These are phyloP conservation scores for Perkinsus olseni DNA, from an alignment of 169 alveolate genomes.

Conservation along the genomic window DNA sequence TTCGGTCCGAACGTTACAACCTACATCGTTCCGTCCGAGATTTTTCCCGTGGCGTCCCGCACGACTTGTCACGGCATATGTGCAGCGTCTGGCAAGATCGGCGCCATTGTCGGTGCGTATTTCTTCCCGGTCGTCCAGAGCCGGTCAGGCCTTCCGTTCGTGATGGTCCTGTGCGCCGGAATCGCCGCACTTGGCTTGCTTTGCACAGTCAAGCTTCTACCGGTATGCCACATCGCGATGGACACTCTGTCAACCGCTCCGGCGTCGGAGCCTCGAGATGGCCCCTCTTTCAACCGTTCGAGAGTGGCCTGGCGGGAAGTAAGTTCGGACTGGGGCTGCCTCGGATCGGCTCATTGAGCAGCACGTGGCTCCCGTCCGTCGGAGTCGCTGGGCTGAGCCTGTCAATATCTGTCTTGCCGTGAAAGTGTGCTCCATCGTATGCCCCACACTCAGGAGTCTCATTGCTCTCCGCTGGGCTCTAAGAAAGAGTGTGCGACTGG, in stretches of 20 bases:
- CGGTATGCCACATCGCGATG: background rate
- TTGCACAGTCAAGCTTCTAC: background rate
- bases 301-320: background rate
- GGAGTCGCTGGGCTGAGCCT: too few relatives aligned
- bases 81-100: slow-evolving; percentile 42
- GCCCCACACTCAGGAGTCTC: too few relatives aligned
- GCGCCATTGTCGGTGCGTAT: slow-evolving; percentile 32
- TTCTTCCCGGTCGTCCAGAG: slow-evolving; percentile 16
- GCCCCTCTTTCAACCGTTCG: background rate
- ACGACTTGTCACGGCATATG: slow-evolving; percentile 42
- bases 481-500: too few relatives aligned
- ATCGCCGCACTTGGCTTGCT: background rate
- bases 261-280: too few relatives aligned
- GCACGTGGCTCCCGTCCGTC: too few relatives aligned
- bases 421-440: too few relatives aligned
- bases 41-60: slow-evolving; percentile 17
- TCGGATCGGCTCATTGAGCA: too few relatives aligned
- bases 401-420: too few relatives aligned
- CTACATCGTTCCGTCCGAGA: slow-evolving; percentile 27
- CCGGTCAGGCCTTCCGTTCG: background rate
- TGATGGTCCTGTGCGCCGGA: background rate
- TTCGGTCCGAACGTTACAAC: slow-evolving; percentile 43
- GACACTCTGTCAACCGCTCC: background rate
- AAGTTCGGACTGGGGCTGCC: too few relatives aligned
- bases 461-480: too few relatives aligned